Evolutionary conservation across 73 alveolate species (phyloP).

Genomic region (Paramecium tetraurelia): DNA sequence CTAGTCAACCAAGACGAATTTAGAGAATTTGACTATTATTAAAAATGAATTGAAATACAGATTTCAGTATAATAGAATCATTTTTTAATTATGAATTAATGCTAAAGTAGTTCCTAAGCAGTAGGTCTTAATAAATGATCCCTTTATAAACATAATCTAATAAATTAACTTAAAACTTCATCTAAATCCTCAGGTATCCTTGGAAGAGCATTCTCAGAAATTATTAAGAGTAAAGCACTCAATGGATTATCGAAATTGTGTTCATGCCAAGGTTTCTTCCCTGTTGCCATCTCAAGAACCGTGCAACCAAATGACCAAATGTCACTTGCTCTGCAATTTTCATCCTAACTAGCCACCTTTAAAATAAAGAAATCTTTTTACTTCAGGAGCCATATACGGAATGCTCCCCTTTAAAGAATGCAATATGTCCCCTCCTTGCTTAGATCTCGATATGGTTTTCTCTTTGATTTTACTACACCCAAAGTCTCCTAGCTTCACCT

Average conservation of each 20-base stretch:
- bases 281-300: slow-evolving; percentile 60
- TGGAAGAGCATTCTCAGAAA: slow-evolving; percentile 50
- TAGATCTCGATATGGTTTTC: slow-evolving; percentile 37
- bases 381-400: slow-evolving; percentile 65
- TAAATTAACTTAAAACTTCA: neutral
- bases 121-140: slow-evolving; percentile 54
- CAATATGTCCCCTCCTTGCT: neutral
- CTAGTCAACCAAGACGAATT: slow-evolving; percentile 32
- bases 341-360: neutral
- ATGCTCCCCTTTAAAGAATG: slow-evolving; percentile 41
- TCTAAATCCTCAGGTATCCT: slow-evolving; percentile 57
- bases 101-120: slow-evolving; percentile 58
- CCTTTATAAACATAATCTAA: slow-evolving; percentile 50
- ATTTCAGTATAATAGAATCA: neutral
- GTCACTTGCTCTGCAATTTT: slow-evolving; percentile 24
- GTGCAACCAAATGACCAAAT: slow-evolving; percentile 70
- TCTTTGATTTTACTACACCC: slow-evolving; percentile 72
- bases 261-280: slow-evolving; percentile 63
- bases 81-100: slow-evolving; percentile 31
- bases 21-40: slow-evolving; percentile 27
- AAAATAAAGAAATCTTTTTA: neutral
- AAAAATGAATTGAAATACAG: slow-evolving; percentile 7
- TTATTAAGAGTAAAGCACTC: slow-evolving; percentile 50
- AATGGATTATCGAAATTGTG: slow-evolving; percentile 46
- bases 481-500: slow-evolving; percentile 88